Conservation (phyloP, 2,329 filamentous ascomycete genomes). For the Paradendryphiella salina region DNA sequence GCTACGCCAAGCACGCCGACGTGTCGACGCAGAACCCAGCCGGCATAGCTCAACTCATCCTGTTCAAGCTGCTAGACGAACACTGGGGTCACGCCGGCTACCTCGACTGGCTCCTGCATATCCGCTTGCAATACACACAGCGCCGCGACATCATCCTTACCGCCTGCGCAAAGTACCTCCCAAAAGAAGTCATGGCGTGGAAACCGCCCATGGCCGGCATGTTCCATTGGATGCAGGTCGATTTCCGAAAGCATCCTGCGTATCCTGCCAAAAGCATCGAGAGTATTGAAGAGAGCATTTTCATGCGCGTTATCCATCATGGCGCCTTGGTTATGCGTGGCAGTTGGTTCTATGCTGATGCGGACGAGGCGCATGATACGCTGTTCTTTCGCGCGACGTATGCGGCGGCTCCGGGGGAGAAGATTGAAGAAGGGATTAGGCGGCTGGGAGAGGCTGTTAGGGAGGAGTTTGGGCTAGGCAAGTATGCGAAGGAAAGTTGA, state of each 20-base stretch:
- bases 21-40: constrained; percentile 81
- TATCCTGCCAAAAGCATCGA: constrained; percentile 56
- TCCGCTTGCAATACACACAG: constrained; percentile 78
- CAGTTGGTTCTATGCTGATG: constrained; percentile 87
- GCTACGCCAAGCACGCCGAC: constrained; percentile 81
- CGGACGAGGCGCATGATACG: constrained; percentile 59
- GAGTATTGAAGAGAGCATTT: constrained; percentile 83
- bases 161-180: constrained; percentile 79
- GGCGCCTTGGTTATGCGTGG: constrained; percentile 82
- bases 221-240: constrained; percentile 84
- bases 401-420: constrained; percentile 68
- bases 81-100: constrained; percentile 93
- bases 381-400: constrained; percentile 91
- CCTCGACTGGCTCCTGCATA: constrained; percentile 81
- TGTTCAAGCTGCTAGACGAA: constrained; percentile 90
- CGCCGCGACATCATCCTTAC: constrained; percentile 75
- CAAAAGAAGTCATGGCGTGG: constrained; percentile 76
- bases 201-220: constrained; percentile 81
- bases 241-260: constrained; percentile 68
- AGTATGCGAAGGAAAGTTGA: constrained; percentile 10
- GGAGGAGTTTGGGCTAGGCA: constrained; percentile 58
- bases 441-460: constrained; percentile 76
- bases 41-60: constrained; percentile 78
- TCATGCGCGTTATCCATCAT: constrained; percentile 72
- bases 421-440: constrained; percentile 56